A percentile compares a stretch with the other conserved stretches of the same genome.
Conservation (phyloP, 164 flowering plant species). For the Warburgia ugandensis region DNA sequence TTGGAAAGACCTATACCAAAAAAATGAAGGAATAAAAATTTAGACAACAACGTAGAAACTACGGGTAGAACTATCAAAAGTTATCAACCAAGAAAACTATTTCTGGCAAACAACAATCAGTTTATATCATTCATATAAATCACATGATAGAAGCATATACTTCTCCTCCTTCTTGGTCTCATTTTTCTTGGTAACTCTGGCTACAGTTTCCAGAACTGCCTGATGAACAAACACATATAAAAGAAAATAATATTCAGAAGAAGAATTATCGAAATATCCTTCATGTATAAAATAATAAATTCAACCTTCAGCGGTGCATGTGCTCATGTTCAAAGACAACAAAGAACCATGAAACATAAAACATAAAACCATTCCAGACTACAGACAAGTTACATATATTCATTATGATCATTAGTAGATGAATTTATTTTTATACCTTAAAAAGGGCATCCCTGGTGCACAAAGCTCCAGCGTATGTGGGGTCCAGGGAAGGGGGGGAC, state of each 20-base stretch:
- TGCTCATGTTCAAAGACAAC: not conserved
- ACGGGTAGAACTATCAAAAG: too few relatives aligned
- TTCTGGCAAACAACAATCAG: slow-evolving; percentile 1
- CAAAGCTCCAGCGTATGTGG: too few relatives aligned
- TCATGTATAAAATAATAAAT: too few relatives aligned
- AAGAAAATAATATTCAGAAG: not conserved
- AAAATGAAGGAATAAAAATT: slow-evolving; percentile 10
- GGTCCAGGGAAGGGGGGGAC: too few relatives aligned
- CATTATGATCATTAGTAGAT: too few relatives aligned
- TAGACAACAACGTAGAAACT: not conserved
- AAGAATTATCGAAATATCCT: too few relatives aligned
- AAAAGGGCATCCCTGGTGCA: too few relatives aligned
- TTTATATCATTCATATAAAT: not conserved
- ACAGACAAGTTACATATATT: not conserved
- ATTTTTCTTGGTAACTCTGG: slow-evolving; percentile 93
- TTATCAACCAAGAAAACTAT: not conserved
- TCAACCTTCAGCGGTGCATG: too few relatives aligned
- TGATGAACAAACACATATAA: slow-evolving; percentile 27
- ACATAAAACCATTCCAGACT: slow-evolving; percentile 1
- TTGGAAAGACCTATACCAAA: slow-evolving; percentile 79
- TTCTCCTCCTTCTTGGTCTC: slow-evolving; percentile 88
- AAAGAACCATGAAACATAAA: slow-evolving; percentile 2
- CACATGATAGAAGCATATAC: slow-evolving; percentile 31
- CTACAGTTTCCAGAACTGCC: slow-evolving; percentile 96
- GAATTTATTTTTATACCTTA: too few relatives aligned